Conservation (phyloP, 2,329 filamentous ascomycete genomes). For the Fusarium citri region DNA sequence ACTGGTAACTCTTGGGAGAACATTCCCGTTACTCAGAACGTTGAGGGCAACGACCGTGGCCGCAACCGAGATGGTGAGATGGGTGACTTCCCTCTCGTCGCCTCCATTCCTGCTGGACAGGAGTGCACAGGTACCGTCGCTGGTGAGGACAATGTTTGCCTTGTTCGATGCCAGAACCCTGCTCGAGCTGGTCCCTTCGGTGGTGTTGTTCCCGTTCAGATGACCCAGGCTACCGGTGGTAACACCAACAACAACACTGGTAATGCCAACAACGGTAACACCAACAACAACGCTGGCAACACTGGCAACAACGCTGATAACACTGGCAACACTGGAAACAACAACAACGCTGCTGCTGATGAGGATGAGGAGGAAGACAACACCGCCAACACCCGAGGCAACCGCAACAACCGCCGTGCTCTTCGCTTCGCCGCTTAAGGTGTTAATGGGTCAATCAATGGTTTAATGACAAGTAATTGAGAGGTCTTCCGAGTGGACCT, state of each 20-base stretch:
- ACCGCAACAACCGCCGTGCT: slow-evolving; percentile 10
- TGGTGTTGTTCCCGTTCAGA: slow-evolving; percentile 5
- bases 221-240: background rate
- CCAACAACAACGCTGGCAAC: background rate
- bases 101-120: slow-evolving; percentile 9
- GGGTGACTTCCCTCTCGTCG: slow-evolving; percentile 6
- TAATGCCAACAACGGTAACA: background rate
- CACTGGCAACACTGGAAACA: background rate
- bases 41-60: slow-evolving; percentile 11
- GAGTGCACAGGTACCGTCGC: slow-evolving; percentile 14
- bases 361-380: background rate
- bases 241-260: background rate
- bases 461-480: background rate
- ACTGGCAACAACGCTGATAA: background rate
- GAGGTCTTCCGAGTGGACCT: rapidly evolving
- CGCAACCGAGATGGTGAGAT: slow-evolving; percentile 13
- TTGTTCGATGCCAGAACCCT: slow-evolving; percentile 19
- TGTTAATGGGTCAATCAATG: background rate
- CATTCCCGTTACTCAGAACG: background rate
- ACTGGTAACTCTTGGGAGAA: slow-evolving; percentile 49
- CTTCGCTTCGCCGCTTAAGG: background rate
- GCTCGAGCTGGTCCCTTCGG: slow-evolving; percentile 11
- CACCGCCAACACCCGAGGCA: background rate
- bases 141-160: slow-evolving; percentile 13
- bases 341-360: background rate